These are phyloP conservation scores for Aspergillus tubingensis DNA, from an alignment of 2,329 filamentous ascomycete species.

Conservation along the genomic window DNA sequence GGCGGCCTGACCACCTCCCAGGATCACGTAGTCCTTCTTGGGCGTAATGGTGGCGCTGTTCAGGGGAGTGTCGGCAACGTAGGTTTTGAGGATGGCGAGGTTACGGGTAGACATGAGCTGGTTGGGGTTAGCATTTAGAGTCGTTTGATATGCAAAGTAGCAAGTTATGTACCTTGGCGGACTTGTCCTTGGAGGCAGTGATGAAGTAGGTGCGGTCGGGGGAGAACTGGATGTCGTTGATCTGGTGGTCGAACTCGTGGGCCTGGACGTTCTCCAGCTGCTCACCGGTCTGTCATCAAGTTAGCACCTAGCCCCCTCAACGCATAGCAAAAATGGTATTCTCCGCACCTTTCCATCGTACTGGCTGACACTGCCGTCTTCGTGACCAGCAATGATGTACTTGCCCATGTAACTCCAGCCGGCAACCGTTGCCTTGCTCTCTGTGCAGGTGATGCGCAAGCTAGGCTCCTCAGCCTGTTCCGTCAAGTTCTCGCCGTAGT, in stretches of 20 bases:
- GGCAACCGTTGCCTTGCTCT: conserved; percentile 95
- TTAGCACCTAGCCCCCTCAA: conserved; percentile 18
- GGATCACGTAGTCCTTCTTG: conserved; percentile 96
- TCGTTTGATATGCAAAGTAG: background rate
- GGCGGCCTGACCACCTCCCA: conserved; percentile 95
- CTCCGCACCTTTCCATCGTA: conserved; percentile 80
- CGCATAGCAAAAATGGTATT: background rate
- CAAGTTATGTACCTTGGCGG: conserved; percentile 68
- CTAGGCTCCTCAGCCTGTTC: conserved; percentile 81
- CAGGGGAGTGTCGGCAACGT: conserved; percentile 86
- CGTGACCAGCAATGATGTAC: conserved; percentile 97
- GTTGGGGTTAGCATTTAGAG: conserved; percentile 20
- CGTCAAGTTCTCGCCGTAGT: conserved; percentile 71
- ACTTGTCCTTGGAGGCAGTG: conserved; percentile 97
- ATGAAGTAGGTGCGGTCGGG: conserved; percentile 96
- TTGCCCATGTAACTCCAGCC: conserved; percentile 93
- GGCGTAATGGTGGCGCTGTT: conserved; percentile 93
- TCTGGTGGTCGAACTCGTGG: conserved; percentile 79
- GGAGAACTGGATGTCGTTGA: conserved; percentile 95
- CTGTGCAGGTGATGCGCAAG: conserved; percentile 87
- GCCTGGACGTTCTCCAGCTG: conserved; percentile 76
- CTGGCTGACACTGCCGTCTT: conserved; percentile 87
- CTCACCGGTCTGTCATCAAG: conserved; percentile 67
- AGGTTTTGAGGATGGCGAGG: conserved; percentile 91
- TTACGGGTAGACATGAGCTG: conserved; percentile 81